Evolutionary conservation across 192 early-diverging fungal species (phyloP), one percentile per base, ranked within the genome.

Genomic region (Funneliformis mosseae): DNA sequence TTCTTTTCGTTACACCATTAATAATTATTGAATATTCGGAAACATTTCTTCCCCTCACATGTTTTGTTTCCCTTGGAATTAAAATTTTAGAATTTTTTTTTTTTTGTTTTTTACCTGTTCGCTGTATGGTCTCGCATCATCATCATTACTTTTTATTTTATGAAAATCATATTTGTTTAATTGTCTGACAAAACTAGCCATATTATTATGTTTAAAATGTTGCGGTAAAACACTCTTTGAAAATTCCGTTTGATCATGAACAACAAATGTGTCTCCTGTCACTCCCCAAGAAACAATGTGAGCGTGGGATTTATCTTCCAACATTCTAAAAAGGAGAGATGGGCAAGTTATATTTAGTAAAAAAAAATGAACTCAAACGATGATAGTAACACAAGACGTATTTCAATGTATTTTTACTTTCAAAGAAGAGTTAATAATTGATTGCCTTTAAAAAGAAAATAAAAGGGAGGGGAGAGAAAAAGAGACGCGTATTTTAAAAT

Each of bases 131-230:
- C 73, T 73, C 6, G 70, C 25, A 4, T 81, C 70, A 10, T 85
- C 81, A 69, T 86, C 85, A 9, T 82, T 86, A 21, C 59, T 82
- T 69, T 91, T 92, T 71, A 90, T 85, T 78, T 91, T 92, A 69
- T 89, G 88, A 75, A 92, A 92, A 68, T 86, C 90, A 80, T 91
- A 92, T 83, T 88, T 91, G 83, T 92, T 92, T 72, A 91, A 85
- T 79, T 92, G 90, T 16, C 90, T 82, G 1, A 88, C 88, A 84
- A 88, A 88, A 42, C 84, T 85, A 3, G 83, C 82, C 76, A 87
- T 87, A 64, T 88, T 90, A 81, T 85, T 88, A 79, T 92, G 91
- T 77, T 90, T 91, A 77, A 90, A 92, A 71, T 88, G 84, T 60
- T 76, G 76, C 0, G 90, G 90, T 25, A 91, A 81, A 39, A 91